A percentile compares a stretch with the other conserved stretches of the same genome.
Conservation (phyloP, 805 yeast species). For the Cyberlindnera xylosilytica region DNA sequence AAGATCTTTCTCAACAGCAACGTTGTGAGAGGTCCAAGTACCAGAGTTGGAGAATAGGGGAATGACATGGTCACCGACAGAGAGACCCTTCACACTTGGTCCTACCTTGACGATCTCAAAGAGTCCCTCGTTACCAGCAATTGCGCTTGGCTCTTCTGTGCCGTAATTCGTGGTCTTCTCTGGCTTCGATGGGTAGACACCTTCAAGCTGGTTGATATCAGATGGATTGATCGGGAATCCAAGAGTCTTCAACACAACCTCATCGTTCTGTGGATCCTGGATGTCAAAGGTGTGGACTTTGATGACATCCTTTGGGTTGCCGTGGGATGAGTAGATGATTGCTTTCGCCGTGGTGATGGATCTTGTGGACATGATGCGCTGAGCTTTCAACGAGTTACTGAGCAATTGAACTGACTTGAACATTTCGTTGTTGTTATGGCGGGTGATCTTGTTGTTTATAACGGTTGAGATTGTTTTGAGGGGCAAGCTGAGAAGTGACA, state of each 20-base stretch:
- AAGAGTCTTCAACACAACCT: constrained; percentile 61
- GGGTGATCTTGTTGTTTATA: too few relatives aligned
- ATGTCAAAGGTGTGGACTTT: constrained; percentile 50
- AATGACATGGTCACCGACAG: constrained; percentile 83
- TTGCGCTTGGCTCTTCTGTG: constrained; percentile 65
- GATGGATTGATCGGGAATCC: constrained; percentile 91
- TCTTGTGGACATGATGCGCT: constrained; percentile 14
- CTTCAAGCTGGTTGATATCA: constrained; percentile 80
- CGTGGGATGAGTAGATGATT: constrained; percentile 64
- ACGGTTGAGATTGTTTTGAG: neutral
- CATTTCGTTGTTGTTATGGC: constrained; percentile 2
- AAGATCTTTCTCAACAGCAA: constrained; percentile 50
- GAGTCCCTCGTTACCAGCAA: constrained; percentile 93
- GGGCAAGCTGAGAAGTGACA: neutral
- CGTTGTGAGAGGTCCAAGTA: constrained; percentile 86
- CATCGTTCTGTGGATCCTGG: constrained; percentile 41
- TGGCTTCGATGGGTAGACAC: constrained; percentile 81
- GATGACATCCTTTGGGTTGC: constrained; percentile 58
- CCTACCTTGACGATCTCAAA: constrained; percentile 83
- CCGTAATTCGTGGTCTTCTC: constrained; percentile 48
- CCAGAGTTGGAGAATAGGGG: constrained; percentile 80
- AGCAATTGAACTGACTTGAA: constrained; percentile 8
- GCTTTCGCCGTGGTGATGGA: constrained; percentile 50
- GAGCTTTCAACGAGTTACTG: constrained; percentile 1
- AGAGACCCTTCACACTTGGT: constrained; percentile 40